Conservation (phyloP, 2,329 filamentous ascomycete genomes). For the Microsporum ferrugineum region DNA sequence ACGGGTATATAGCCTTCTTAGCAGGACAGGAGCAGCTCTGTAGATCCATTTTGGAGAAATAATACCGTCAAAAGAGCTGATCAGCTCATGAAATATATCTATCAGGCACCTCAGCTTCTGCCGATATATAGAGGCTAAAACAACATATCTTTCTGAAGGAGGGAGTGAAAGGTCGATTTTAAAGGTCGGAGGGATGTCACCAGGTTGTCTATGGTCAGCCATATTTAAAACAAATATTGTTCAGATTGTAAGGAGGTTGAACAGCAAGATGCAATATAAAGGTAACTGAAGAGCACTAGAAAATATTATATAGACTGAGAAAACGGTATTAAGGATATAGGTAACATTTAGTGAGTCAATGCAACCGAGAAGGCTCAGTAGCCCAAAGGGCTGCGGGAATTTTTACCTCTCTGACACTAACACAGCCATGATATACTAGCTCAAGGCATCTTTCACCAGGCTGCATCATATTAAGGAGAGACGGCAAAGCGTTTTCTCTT, state of each 20-base stretch:
- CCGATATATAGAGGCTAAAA: constrained; percentile 38
- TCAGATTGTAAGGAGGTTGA: neutral
- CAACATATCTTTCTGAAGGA: constrained; percentile 41
- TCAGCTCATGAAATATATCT: constrained; percentile 41
- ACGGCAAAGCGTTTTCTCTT: neutral
- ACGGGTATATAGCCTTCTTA: constrained; percentile 41
- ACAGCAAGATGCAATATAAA: neutral
- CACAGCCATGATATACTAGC: neutral
- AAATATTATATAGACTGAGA: neutral
- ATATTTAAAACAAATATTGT: neutral
- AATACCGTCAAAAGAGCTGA: constrained; percentile 26
- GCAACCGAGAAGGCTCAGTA: neutral
- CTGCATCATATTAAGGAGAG: neutral
- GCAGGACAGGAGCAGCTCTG: constrained; percentile 34
- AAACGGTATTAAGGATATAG: neutral
- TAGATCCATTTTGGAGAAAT: constrained; percentile 22
- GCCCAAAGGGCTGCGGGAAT: neutral
- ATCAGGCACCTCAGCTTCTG: constrained; percentile 35
- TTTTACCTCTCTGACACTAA: neutral
- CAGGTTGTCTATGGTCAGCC: neutral
- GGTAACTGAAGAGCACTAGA: neutral
- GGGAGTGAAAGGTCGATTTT: constrained; percentile 46
- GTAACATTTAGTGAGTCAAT: neutral
- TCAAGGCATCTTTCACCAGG: neutral
- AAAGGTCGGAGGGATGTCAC: constrained; percentile 27